A percentile compares a stretch with the other conserved stretches of the same genome.
These are phyloP conservation scores for Parascedosporium putredinis DNA, from an alignment of 2,329 filamentous ascomycete species.

Conservation along the genomic window DNA sequence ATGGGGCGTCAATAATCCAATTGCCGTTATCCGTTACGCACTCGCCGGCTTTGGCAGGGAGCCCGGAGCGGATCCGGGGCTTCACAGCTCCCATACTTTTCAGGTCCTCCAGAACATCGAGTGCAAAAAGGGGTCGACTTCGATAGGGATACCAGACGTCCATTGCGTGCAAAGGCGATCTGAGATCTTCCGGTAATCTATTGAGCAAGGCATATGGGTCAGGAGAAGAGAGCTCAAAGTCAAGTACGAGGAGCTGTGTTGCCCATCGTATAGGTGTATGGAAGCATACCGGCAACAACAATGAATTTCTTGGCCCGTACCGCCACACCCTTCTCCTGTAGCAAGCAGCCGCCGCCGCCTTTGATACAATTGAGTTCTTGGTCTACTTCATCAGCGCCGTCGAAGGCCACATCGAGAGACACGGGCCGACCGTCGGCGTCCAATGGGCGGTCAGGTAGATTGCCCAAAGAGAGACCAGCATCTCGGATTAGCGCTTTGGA, in stretches of 20 bases:
- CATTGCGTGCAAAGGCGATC: constrained; percentile 63
- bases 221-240: neutral
- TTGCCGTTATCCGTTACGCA: constrained; percentile 50
- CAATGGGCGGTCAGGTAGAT: constrained; percentile 63
- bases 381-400: constrained; percentile 95
- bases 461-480: constrained; percentile 66
- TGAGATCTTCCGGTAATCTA: constrained; percentile 85
- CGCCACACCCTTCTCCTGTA: constrained; percentile 95
- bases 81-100: constrained; percentile 60
- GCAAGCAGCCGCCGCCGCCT: constrained; percentile 91
- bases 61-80: constrained; percentile 61
- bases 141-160: constrained; percentile 74
- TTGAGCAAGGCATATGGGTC: constrained; percentile 8
- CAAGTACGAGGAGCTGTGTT: neutral
- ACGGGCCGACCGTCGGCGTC: constrained; percentile 33
- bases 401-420: constrained; percentile 81
- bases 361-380: constrained; percentile 94
- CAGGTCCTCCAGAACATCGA: constrained; percentile 65
- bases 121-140: constrained; percentile 81
- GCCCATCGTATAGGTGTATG: neutral
- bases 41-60: constrained; percentile 70
- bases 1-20: constrained; percentile 88
- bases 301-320: constrained; percentile 76
- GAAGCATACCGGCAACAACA: constrained; percentile 62
- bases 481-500: constrained; percentile 75